Evolutionary conservation across 805 yeast genomes (phyloP).

Genomic region (Saccharomycopsis microspora): DNA sequence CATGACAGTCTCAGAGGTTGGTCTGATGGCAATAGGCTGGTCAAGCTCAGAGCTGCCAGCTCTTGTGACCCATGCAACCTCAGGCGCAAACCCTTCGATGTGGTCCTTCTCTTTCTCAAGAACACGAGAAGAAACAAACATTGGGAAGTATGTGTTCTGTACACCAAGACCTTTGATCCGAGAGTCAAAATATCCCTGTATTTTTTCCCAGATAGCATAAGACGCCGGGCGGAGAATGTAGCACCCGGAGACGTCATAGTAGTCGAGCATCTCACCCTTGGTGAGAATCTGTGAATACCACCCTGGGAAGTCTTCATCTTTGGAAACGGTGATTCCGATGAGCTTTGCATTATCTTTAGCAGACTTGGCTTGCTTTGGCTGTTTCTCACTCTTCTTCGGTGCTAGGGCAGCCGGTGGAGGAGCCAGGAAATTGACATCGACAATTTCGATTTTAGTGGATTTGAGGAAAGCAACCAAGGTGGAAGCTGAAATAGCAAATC

Average conservation of each 20-base stretch:
- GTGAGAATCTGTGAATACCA: constrained; percentile 97
- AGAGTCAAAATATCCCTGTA: constrained; percentile 77
- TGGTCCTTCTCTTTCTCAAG: constrained; percentile 97
- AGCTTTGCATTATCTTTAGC: constrained; percentile 65
- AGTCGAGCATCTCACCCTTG: constrained; percentile 97
- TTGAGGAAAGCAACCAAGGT: constrained; percentile 35
- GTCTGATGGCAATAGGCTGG: constrained; percentile 98
- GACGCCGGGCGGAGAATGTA: constrained; percentile 96
- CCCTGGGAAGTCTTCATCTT: constrained; percentile 81
- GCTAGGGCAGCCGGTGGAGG: constrained; percentile 28
- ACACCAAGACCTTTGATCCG: constrained; percentile 84
- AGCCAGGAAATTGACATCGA: constrained; percentile 42
- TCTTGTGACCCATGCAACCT: constrained; percentile 98
- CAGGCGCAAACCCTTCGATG: constrained; percentile 98
- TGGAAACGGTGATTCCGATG: constrained; percentile 93
- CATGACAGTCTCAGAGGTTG: constrained; percentile 99
- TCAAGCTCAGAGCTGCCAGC: constrained; percentile 93
- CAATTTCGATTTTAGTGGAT: constrained; percentile 40
- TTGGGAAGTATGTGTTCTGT: constrained; percentile 92
- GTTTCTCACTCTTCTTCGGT: constrained; percentile 8
- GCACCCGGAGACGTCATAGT: constrained; percentile 98
- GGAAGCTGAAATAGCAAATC: constrained; percentile 37
- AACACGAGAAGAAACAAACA: constrained; percentile 90
- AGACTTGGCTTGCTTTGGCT: constrained; percentile 21
- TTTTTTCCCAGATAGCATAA: constrained; percentile 87